A percentile compares a stretch with the other conserved stretches of the same genome.
Conservation (phyloP, 164 flowering plant species). For the Annona cherimola region DNA sequence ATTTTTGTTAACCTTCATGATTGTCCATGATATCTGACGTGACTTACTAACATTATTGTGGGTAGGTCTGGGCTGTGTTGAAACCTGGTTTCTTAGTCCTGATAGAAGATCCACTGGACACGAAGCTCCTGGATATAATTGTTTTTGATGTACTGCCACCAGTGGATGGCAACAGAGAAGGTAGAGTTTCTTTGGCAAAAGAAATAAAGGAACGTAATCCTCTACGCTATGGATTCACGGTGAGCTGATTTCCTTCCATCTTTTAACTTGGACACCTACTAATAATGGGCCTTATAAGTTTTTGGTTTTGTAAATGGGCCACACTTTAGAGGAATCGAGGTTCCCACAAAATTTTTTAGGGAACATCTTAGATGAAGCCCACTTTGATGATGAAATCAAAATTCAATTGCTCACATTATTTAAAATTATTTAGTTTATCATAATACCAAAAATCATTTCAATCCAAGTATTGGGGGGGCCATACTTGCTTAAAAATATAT, state of each 20-base stretch:
- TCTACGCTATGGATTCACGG: constrained; percentile 81
- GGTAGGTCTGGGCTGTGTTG: constrained; percentile 97
- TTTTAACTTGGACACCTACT: not conserved
- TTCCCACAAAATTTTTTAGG: too few species aligned
- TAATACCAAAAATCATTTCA: too few species aligned
- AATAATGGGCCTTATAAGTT: not conserved
- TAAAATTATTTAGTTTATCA: too few species aligned
- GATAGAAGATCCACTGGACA: constrained; percentile 78
- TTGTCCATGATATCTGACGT: not conserved
- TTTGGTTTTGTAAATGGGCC: not conserved
- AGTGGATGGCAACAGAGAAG: constrained; percentile 86
- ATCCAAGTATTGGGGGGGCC: too few species aligned
- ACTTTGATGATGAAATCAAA: too few species aligned
- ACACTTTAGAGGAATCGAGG: too few species aligned
- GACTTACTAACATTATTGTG: not conserved
- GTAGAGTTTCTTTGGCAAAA: constrained; percentile 68
- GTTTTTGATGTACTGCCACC: constrained; percentile 93
- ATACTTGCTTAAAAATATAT: too few species aligned
- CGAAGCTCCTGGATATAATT: constrained; percentile 81
- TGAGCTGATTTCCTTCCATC: constrained; percentile 21
- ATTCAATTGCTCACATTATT: too few species aligned
- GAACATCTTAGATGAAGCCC: too few species aligned
- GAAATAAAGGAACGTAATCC: constrained; percentile 90
- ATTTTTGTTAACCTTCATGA: not conserved
- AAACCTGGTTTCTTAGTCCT: constrained; percentile 97